A percentile compares a stretch with the other conserved stretches of the same genome.
These are phyloP conservation scores for Aspergillus udagawae DNA, from an alignment of 2,329 filamentous ascomycete species.

Conservation along the genomic window DNA sequence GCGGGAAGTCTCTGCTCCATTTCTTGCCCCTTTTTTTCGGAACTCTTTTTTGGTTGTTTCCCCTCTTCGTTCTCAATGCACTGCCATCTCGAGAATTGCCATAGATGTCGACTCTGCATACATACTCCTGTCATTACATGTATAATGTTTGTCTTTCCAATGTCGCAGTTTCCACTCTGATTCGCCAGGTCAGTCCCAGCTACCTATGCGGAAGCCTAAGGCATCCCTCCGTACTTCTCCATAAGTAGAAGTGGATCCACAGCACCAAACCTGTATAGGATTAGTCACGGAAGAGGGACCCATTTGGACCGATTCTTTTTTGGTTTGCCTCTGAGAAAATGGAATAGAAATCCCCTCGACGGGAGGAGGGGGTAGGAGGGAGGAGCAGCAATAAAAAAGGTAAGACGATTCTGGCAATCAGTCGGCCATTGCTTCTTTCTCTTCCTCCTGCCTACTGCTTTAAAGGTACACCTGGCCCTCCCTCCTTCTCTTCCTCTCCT, in stretches of 20 bases:
- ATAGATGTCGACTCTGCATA: too few species aligned
- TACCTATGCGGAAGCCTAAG: neutral
- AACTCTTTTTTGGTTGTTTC: neutral
- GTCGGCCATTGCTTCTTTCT: constrained; percentile 7
- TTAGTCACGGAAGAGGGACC: neutral
- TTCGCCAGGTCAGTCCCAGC: neutral
- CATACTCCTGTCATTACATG: too few species aligned
- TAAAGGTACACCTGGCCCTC: constrained; percentile 5
- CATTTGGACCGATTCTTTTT: neutral
- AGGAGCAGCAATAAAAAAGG: neutral
- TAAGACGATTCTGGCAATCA: neutral
- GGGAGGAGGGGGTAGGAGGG: neutral
- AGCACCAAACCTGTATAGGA: neutral
- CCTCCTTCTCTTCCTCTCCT: constrained; percentile 7
- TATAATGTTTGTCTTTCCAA: neutral
- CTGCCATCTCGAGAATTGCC: neutral
- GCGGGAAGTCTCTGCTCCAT: neutral
- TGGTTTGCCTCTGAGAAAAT: neutral
- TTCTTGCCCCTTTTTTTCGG: neutral
- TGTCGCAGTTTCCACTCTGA: neutral
- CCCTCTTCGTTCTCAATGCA: neutral
- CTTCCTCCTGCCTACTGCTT: constrained; percentile 7
- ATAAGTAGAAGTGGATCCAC: neutral
- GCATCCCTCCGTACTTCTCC: neutral
- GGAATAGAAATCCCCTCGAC: neutral